Evolutionary conservation across 2,329 filamentous ascomycete genomes (phyloP), one percentile per base, ranked within the genome.

Genomic region (Hypocrella siamensis): DNA sequence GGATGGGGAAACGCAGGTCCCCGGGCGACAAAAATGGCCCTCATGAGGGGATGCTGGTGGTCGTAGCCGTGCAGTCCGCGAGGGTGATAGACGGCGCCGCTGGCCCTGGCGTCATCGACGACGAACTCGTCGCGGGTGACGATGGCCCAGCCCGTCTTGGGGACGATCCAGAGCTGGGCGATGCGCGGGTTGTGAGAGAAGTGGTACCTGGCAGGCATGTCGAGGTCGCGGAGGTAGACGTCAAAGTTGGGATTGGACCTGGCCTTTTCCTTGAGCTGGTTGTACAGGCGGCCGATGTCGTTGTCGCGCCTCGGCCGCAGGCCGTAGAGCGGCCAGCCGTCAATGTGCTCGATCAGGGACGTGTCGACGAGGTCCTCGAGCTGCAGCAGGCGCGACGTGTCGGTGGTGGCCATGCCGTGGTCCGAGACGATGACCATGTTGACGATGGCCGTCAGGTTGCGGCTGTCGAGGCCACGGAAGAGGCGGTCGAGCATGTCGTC

Each of bases 371-470:
- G 57, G 46, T 94, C 84, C 40, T 98, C 90, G 3, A 96, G 63
- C 54, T 96, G 90, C 17, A 96, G 68, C 28, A 96, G 61, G 9
- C 90, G 71, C 14, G 75, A 65, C 0, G 70, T 72, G 37, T 86
- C 81, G 0, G 90, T 96, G 0, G 85, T 93, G 2, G 90, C 90
- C 90, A 98, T 98, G 31, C 90, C 90, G 50, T 98, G 90, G 50
- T 98, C 90, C 1, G 85, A 94, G 3, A 98, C 88, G n/a, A 98
- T 68, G 21, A 98, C 75, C 6, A 98, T 69, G 42, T 98, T 98
- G 48, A 96, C 83, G 37, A 98, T 80, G 15, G 78, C 51, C 1
- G 85, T 93, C 31, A 98, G 58, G 49, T 96, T 94, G 30, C 90
- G 75, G 29, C 68, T 58, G 38, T 86, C 71, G 0, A 98, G 63